phyloP scores from a whole-genome alignment of 2,329 filamentous ascomycete species.

The Botrytis hyacinthi region DNA sequence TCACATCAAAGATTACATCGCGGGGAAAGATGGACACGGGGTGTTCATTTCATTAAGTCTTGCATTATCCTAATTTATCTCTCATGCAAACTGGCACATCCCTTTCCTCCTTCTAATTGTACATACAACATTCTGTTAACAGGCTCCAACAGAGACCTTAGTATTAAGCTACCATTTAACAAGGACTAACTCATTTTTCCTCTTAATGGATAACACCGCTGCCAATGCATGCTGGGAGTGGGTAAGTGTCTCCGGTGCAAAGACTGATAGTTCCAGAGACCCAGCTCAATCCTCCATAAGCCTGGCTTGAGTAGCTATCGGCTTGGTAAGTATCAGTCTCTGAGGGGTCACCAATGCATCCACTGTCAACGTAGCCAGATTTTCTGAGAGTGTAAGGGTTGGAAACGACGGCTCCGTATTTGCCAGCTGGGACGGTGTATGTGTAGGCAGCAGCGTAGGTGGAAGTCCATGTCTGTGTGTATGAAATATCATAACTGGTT shows the following conservation, averaged over 20 bases:
- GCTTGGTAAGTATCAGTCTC: not conserved
- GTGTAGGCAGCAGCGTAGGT: conserved; percentile 2
- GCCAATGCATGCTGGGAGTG: not conserved
- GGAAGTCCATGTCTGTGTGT: conserved; percentile 1
- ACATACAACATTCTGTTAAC: not conserved
- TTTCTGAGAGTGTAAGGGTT: conserved; percentile 8
- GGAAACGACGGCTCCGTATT: conserved; percentile 3
- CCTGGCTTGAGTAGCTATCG: not conserved
- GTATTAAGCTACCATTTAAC: not conserved
- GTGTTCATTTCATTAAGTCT: not conserved
- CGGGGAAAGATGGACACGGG: not conserved
- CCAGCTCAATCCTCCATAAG: not conserved
- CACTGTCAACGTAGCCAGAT: not conserved
- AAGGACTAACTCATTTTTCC: not conserved
- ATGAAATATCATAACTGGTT: not conserved
- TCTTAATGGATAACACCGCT: not conserved
- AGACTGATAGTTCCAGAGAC: conserved; percentile 12
- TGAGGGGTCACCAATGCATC: not conserved
- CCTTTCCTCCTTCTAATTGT: not conserved
- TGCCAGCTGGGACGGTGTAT: not conserved
- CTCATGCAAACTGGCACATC: not conserved
- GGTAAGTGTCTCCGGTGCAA: not conserved
- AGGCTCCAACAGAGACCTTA: not conserved
- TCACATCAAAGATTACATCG: not conserved
- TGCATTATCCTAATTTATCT: not conserved